Base-by-base conservation (phyloP, 257 asterid species). In the Solanum dulcamara region DNA sequence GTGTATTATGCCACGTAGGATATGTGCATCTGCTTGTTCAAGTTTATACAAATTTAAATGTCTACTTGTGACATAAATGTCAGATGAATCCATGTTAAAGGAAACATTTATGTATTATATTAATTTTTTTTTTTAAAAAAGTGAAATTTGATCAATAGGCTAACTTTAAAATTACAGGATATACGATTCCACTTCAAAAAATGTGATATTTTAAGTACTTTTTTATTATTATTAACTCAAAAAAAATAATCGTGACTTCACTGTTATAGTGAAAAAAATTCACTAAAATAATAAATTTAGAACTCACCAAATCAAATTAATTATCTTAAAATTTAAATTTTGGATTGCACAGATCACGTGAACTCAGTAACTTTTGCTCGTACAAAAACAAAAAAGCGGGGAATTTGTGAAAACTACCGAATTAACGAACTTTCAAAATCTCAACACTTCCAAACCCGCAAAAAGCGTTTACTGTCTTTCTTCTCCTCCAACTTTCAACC, bases 401-500 rank as follows among this genome's bases (percentile, higher is more conserved):
- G 4, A 11, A 62, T 5, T 26, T 62, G 37, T 1, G 18, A 62
- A n/a, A 57, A 62, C 20, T 12, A 62, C 20, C 71, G 22, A 12
- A 62, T 26, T 62, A 62, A 62, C 71, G 1, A 62, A 62, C 81
- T 74, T 74, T 24, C n/a, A 42, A 74, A 74, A 40, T 24, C 6
- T 20, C 3, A 70, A 12, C 18, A 70, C 28, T 72, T 38, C 3
- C 22, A 18, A 71, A 22, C 22, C 81, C 59, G 81, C 59, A 24
- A 74, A 74, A 42, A 24, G 24, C 59, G 81, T 14, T 42, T 74
- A 74, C 38, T 42, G 14, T 24, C 37, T 40, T 40, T 74, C 57
- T 40, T 24, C 55, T 74, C 81, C 81, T 74, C 81, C 37, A 74
- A 74, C 59, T 24, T 24, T 24, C 7, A 74, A 74, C 81, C 11